phyloP scores from a whole-genome alignment of 1,284 basidiomycete species.

The Papiliotrema fonsecae region DNA sequence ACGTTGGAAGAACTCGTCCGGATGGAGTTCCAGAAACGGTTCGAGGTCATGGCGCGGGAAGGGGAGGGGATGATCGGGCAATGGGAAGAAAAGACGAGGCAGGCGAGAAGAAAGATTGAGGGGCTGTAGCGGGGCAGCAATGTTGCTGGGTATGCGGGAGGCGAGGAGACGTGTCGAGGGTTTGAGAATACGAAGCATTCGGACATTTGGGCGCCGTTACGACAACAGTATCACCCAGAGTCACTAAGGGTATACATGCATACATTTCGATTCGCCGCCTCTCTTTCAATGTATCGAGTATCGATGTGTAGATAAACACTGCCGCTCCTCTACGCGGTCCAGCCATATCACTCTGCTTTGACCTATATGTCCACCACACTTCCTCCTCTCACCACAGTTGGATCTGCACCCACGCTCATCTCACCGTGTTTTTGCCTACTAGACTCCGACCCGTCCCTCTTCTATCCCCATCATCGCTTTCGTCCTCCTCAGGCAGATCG shows the following conservation, averaged over 20 bases:
- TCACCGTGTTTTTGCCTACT: slow-evolving; percentile 22
- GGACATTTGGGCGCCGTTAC: too few relatives aligned
- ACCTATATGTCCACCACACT: neutral
- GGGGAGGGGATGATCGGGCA: slow-evolving; percentile 34
- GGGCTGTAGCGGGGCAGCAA: slow-evolving; percentile 9
- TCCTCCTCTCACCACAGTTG: neutral
- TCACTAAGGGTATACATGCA: slow-evolving; percentile 7
- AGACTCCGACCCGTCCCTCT: slow-evolving; percentile 18
- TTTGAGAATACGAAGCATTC: neutral
- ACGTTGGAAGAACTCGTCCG: slow-evolving; percentile 35
- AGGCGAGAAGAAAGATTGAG: slow-evolving; percentile 28
- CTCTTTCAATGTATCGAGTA: neutral
- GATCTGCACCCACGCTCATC: slow-evolving; percentile 19
- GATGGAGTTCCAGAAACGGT: slow-evolving; percentile 25
- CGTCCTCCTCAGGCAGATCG: slow-evolving; percentile 45
- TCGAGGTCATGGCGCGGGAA: slow-evolving; percentile 23
- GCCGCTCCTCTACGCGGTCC: neutral
- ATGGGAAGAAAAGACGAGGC: slow-evolving; percentile 23
- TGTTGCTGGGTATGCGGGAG: neutral
- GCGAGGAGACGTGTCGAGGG: neutral
- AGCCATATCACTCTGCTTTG: neutral
- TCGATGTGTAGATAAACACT: neutral
- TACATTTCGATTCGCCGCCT: neutral
- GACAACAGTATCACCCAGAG: neutral
- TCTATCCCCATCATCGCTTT: slow-evolving; percentile 30